These are phyloP conservation scores for Coemansia sp. DNA, from an alignment of 192 early-diverging fungal genomes.

Conservation along the genomic window DNA sequence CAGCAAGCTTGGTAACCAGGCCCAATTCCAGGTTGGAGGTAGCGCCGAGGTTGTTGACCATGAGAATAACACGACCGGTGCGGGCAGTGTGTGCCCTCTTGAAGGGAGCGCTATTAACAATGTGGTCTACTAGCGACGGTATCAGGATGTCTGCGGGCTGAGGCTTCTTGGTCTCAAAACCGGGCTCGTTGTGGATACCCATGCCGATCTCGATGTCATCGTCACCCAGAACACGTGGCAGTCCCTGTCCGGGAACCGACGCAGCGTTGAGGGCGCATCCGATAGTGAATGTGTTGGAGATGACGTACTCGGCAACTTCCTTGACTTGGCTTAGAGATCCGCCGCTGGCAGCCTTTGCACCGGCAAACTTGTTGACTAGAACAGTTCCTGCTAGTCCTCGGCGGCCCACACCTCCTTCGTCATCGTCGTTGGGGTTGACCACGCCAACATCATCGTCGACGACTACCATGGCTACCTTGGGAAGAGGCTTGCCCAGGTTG, in stretches of 20 bases:
- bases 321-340: conserved; percentile 63
- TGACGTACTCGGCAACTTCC: conserved; percentile 59
- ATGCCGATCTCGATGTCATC: conserved; percentile 73
- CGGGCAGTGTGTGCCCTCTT: conserved; percentile 24
- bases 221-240: conserved; percentile 57
- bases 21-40: conserved; percentile 73
- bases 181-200: conserved; percentile 89
- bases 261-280: conserved; percentile 77
- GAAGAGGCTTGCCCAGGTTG: conserved; percentile 41
- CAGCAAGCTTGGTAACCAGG: conserved; percentile 69
- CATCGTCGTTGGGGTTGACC: conserved; percentile 59
- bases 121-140: conserved; percentile 58
- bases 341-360: conserved; percentile 67
- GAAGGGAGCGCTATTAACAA: conserved; percentile 55
- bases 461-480: conserved; percentile 70
- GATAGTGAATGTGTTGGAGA: conserved; percentile 73
- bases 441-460: conserved; percentile 88
- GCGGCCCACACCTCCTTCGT: conserved; percentile 70
- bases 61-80: conserved; percentile 59
- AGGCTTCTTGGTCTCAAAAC: conserved; percentile 61
- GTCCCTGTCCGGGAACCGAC: conserved; percentile 69
- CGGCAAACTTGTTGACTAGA: conserved; percentile 82
- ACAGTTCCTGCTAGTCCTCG: conserved; percentile 81
- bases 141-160: conserved; percentile 59
- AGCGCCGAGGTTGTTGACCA: conserved; percentile 86